phyloP scores from a whole-genome alignment of 2,329 filamentous ascomycete species.

The Xylariaceae sp. region DNA sequence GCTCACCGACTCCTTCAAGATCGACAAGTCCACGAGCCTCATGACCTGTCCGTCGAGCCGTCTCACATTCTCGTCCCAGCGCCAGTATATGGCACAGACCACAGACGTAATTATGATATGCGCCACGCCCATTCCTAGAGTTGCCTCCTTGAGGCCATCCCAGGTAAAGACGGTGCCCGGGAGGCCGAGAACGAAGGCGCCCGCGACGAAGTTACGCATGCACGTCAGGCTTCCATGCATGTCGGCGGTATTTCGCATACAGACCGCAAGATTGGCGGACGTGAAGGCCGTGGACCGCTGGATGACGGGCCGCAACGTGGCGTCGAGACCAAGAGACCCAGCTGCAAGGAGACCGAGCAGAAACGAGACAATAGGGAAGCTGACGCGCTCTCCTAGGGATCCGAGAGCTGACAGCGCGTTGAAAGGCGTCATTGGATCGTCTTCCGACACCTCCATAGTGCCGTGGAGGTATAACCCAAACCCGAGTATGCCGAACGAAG shows the following conservation, averaged over 20 bases:
- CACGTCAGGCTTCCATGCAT: conserved; percentile 49
- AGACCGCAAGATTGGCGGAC: conserved; percentile 48
- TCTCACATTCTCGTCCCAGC: conserved; percentile 45
- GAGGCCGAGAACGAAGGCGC: conserved; percentile 47
- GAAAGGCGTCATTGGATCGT: conserved; percentile 23
- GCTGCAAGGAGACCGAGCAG: conserved; percentile 52
- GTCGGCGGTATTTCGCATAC: conserved; percentile 50
- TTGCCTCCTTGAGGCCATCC: conserved; percentile 42
- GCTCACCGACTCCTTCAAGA: conserved; percentile 46
- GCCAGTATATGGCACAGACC: conserved; percentile 44
- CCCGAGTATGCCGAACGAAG: conserved; percentile 46
- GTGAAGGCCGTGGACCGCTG: conserved; percentile 54
- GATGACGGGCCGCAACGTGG: conserved; percentile 46
- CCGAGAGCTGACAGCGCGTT: conserved; percentile 31
- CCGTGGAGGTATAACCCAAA: conserved; percentile 48
- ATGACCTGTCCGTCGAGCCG: conserved; percentile 51
- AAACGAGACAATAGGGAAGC: conserved; percentile 47
- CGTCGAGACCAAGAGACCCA: conserved; percentile 45
- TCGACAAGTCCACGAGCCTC: conserved; percentile 49
- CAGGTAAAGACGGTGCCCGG: conserved; percentile 41
- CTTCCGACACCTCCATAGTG: conserved; percentile 37
- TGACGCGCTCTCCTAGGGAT: conserved; percentile 22
- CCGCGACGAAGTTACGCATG: conserved; percentile 45
- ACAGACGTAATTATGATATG: conserved; percentile 44
- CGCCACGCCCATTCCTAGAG: conserved; percentile 46